Percentiles rank a stretch among this genome's conserved stretches.
These are phyloP conservation scores for Erucastrum elatum DNA, from an alignment of 345 rosid genomes.

Conservation along the genomic window DNA sequence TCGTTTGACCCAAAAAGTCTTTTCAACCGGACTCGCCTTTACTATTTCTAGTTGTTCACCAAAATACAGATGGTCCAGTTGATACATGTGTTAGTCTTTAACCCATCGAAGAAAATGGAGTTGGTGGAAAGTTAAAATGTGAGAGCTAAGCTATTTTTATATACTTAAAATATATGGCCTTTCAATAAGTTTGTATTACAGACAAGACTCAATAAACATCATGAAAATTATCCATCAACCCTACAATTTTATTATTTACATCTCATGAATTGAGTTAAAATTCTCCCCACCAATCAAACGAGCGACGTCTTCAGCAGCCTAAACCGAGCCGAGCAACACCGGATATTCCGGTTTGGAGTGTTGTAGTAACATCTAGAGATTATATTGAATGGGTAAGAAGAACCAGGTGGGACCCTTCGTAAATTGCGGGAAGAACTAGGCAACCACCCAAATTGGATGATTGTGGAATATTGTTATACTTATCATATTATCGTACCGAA, in stretches of 20 bases:
- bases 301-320: neutral
- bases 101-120: neutral
- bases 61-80: neutral
- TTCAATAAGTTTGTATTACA: neutral
- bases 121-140: constrained; percentile 15
- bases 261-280: neutral
- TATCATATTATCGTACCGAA: constrained; percentile 16
- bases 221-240: neutral
- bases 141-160: constrained; percentile 1
- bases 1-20: neutral
- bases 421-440: constrained; percentile 16
- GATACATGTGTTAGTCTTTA: neutral
- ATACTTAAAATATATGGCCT: neutral
- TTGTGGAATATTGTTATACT: constrained; percentile 26
- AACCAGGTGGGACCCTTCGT: constrained; percentile 20
- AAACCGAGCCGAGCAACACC: neutral
- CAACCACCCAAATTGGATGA: constrained; percentile 31
- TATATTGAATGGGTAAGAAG: constrained; percentile 4
- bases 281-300: neutral
- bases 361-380: constrained; percentile 28
- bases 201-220: neutral
- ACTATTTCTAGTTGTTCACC: neutral
- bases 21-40: neutral
- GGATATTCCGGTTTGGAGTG: constrained; percentile 1
- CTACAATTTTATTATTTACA: neutral